Conservation (phyloP, 148 eudicot genomes). For the Nepenthes gracilis region DNA sequence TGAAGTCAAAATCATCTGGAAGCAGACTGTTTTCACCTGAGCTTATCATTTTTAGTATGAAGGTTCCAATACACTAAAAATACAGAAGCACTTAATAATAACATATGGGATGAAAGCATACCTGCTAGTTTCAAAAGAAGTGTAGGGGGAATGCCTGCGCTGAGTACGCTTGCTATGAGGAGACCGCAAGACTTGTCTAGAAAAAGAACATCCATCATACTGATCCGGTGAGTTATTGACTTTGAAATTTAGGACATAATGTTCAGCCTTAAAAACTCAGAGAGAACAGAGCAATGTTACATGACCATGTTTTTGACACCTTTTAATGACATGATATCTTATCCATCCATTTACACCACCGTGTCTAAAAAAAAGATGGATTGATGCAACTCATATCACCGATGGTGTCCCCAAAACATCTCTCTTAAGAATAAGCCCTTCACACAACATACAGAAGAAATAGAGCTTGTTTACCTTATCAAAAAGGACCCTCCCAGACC, state of each 20-base stretch:
- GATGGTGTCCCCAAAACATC: not conserved
- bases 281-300: too few species aligned
- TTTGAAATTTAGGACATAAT: conserved; percentile 15
- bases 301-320: too few species aligned
- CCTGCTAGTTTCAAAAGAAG: conserved; percentile 89
- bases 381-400: not conserved
- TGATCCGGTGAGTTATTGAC: conserved; percentile 56
- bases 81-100: not conserved
- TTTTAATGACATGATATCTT: too few species aligned
- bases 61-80: too few species aligned
- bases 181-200: conserved; percentile 95
- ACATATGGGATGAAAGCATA: conserved; percentile 22
- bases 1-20: too few species aligned
- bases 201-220: conserved; percentile 72
- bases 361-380: not conserved
- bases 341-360: too few species aligned
- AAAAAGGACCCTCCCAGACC: too few species aligned
- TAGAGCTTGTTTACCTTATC: too few species aligned
- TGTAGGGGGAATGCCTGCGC: conserved; percentile 96
- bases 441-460: too few species aligned
- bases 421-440: too few species aligned
- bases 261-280: conserved; percentile 23
- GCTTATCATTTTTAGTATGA: too few species aligned
- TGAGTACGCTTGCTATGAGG: conserved; percentile 95
- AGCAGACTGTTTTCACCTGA: too few species aligned